phyloP scores from a whole-genome alignment of 1,284 basidiomycete species.

The Neotropicomus parvogracilis region DNA sequence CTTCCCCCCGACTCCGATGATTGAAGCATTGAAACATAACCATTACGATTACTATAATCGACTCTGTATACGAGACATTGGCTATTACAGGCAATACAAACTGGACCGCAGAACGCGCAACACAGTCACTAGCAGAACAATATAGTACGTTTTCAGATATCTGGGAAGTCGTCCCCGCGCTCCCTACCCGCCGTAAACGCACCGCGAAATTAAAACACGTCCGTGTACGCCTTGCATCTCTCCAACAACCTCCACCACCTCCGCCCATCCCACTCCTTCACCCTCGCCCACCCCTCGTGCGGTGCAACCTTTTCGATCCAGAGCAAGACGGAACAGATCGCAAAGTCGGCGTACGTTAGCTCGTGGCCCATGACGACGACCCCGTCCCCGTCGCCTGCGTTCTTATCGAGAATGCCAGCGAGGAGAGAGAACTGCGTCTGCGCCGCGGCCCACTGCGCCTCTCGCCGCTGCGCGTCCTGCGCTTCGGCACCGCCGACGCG shows the following conservation, averaged over 20 bases:
- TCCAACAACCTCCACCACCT: constrained; percentile 59
- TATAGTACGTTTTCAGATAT: background rate
- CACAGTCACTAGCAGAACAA: background rate
- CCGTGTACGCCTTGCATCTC: constrained; percentile 59
- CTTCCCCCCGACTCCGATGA: too few relatives aligned
- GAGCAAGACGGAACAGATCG: constrained; percentile 61
- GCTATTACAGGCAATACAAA: too few relatives aligned
- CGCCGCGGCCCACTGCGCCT: constrained; percentile 60
- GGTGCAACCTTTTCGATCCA: constrained; percentile 68
- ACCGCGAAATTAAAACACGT: constrained; percentile 37
- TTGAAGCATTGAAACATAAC: too few relatives aligned
- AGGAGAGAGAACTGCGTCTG: constrained; percentile 65
- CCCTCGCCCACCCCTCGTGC: constrained; percentile 61
- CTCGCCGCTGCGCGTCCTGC: constrained; percentile 41
- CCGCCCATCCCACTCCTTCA: constrained; percentile 60
- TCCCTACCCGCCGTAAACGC: background rate
- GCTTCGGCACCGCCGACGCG: background rate
- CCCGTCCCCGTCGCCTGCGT: constrained; percentile 53
- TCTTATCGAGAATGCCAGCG: constrained; percentile 61
- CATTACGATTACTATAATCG: too few relatives aligned
- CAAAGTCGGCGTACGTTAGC: constrained; percentile 67
- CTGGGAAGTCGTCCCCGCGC: too few relatives aligned
- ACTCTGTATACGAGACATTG: background rate
- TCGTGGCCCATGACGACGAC: constrained; percentile 63
- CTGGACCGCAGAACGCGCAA: too few relatives aligned